phyloP scores from a whole-genome alignment of 2,329 filamentous ascomycete genomes.

The Cladosporium phlei region DNA sequence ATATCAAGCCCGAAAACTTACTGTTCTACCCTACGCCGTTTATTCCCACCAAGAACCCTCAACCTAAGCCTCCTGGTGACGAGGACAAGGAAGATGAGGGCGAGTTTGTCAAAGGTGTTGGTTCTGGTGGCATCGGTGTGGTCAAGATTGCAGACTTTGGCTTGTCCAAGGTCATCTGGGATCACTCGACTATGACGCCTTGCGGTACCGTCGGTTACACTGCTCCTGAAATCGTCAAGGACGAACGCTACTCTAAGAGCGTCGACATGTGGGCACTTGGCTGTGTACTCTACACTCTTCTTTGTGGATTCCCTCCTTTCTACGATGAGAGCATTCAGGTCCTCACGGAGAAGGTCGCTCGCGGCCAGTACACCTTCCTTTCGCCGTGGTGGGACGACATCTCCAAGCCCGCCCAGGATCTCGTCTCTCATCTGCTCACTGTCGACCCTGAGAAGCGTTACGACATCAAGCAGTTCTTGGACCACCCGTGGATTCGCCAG shows the following conservation, averaged over 20 bases:
- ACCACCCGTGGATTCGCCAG: slow-evolving; percentile 86
- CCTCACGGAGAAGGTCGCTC: slow-evolving; percentile 93
- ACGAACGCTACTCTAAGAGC: slow-evolving; percentile 96
- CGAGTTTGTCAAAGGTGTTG: slow-evolving; percentile 77
- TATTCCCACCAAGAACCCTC: slow-evolving; percentile 72
- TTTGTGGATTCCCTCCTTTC: slow-evolving; percentile 96
- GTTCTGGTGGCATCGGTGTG: slow-evolving; percentile 81
- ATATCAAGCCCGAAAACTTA: slow-evolving; percentile 98
- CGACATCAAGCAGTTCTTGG: slow-evolving; percentile 85
- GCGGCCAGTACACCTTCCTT: slow-evolving; percentile 93
- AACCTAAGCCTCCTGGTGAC: slow-evolving; percentile 78
- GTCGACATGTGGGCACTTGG: slow-evolving; percentile 99
- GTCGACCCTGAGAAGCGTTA: slow-evolving; percentile 95
- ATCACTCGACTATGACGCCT: slow-evolving; percentile 97
- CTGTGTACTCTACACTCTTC: slow-evolving; percentile 91
- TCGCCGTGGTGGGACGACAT: slow-evolving; percentile 99
- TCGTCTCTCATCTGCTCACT: slow-evolving; percentile 87
- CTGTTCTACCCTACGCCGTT: slow-evolving; percentile 85
- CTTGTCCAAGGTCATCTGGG: slow-evolving; percentile 96
- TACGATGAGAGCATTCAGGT: slow-evolving; percentile 98
- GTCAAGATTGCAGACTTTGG: slow-evolving; percentile 99
- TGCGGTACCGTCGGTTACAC: slow-evolving; percentile 98
- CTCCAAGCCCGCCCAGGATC: slow-evolving; percentile 86
- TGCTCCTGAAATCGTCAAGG: slow-evolving; percentile 96
- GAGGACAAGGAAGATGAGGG: slow-evolving; percentile 97